A percentile compares a stretch with the other conserved stretches of the same genome.
These are phyloP conservation scores for Eutreptiella sp. DNA, from an alignment of 208 protist species.

Conservation along the genomic window DNA sequence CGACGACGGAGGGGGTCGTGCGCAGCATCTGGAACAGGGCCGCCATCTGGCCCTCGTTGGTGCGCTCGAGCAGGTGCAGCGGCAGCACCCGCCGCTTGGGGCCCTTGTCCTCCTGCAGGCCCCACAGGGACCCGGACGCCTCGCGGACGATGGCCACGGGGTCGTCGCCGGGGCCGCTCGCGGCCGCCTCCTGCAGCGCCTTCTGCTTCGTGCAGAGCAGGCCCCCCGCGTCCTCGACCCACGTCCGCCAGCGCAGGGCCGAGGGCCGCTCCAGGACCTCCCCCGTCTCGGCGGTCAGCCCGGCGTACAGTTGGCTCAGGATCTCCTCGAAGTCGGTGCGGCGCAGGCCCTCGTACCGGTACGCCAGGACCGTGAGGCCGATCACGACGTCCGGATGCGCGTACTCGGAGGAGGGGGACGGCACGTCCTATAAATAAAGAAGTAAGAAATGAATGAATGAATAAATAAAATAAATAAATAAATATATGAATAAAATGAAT, in stretches of 20 bases:
- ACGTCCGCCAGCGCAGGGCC: constrained; percentile 34
- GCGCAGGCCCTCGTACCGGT: constrained; percentile 49
- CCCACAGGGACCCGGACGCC: too few relatives aligned
- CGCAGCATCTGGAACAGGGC: constrained; percentile 43
- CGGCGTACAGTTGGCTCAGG: constrained; percentile 35
- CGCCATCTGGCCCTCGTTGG: constrained; percentile 46
- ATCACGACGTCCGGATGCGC: constrained; percentile 39
- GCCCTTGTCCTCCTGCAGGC: too few relatives aligned
- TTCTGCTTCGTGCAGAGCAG: constrained; percentile 16
- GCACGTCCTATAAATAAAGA: too few relatives aligned
- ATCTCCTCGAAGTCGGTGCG: constrained; percentile 46
- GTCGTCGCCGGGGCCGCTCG: too few relatives aligned
- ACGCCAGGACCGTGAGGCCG: constrained; percentile 54
- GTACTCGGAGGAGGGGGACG: constrained; percentile 33
- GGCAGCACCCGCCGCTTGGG: too few relatives aligned
- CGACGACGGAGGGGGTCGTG: constrained; percentile 36
- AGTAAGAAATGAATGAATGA: too few relatives aligned
- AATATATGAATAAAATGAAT: too few relatives aligned
- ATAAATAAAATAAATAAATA: too few relatives aligned
- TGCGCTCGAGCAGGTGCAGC: constrained; percentile 40
- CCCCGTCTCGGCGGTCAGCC: constrained; percentile 41
- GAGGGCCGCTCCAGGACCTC: constrained; percentile 40
- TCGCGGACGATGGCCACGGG: too few relatives aligned
- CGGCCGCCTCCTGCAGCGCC: too few relatives aligned
- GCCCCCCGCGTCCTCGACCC: constrained; percentile 46